Conservation (phyloP, 2,329 filamentous ascomycete species). For the Coniella lustricola region DNA sequence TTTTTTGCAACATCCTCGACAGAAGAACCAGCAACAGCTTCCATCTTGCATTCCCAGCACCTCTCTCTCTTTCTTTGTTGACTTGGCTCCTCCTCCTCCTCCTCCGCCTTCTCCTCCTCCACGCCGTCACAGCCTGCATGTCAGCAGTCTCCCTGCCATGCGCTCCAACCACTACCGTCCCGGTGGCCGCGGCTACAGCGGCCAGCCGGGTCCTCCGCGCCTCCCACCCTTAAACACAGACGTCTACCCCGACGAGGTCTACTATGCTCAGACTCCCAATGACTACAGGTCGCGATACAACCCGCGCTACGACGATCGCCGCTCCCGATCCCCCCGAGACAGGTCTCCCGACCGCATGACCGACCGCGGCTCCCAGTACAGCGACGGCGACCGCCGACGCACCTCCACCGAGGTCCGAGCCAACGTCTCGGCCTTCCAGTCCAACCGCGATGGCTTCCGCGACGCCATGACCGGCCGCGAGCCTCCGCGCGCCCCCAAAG, state of each 20-base stretch:
- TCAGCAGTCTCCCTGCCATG: slow-evolving; percentile 7
- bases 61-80: neutral
- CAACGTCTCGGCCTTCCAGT: slow-evolving; percentile 53
- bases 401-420: slow-evolving; percentile 52
- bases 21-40: neutral
- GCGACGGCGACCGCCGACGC: slow-evolving; percentile 62
- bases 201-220: slow-evolving; percentile 9
- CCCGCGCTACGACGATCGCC: slow-evolving; percentile 57
- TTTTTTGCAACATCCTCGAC: too few species aligned
- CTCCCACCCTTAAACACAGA: slow-evolving; percentile 14
- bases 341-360: slow-evolving; percentile 61
- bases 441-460: slow-evolving; percentile 51
- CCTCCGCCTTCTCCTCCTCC: neutral
- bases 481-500: slow-evolving; percentile 75
- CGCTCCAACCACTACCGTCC: slow-evolving; percentile 16
- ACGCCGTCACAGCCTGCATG: neutral
- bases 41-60: neutral
- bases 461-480: slow-evolving; percentile 55
- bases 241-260: slow-evolving; percentile 13
- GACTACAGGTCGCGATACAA: slow-evolving; percentile 45
- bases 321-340: slow-evolving; percentile 60
- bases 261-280: slow-evolving; percentile 22
- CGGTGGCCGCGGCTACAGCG: slow-evolving; percentile 10
- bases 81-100: neutral
- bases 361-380: slow-evolving; percentile 46